These are phyloP conservation scores for Takashimella koratensis DNA, from an alignment of 1,284 basidiomycete species.

Conservation along the genomic window DNA sequence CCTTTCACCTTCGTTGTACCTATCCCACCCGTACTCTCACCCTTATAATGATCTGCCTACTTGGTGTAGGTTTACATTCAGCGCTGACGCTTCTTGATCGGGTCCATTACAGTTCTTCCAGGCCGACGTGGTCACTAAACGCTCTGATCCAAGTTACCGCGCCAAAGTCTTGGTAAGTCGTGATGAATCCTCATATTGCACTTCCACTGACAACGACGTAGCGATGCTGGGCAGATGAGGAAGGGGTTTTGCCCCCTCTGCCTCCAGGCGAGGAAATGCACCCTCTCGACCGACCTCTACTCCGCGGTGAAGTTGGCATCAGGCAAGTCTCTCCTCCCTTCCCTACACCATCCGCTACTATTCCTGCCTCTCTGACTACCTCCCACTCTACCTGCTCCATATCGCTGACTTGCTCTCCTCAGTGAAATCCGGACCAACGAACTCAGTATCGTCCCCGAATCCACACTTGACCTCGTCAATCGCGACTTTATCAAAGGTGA, in stretches of 20 bases:
- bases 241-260: conserved; percentile 18
- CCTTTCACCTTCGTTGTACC: not conserved
- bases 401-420: not conserved
- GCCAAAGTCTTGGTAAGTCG: conserved; percentile 39
- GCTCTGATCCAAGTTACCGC: conserved; percentile 19
- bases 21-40: not conserved
- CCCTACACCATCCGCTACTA: conserved; percentile 1
- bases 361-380: not conserved
- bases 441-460: conserved; percentile 69
- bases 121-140: conserved; percentile 30
- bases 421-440: conserved; percentile 54
- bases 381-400: not conserved
- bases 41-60: not conserved
- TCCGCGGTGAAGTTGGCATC: conserved; percentile 75
- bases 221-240: conserved; percentile 44
- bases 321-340: conserved; percentile 42
- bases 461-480: conserved; percentile 68
- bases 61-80: not conserved
- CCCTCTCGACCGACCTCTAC: conserved; percentile 69
- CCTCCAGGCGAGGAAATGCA: conserved; percentile 39
- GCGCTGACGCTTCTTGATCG: not conserved
- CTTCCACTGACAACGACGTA: no score
- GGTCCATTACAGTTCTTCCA: conserved; percentile 26
- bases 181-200: no score
- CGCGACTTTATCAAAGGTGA: conserved; percentile 75